Evolutionary conservation across 225 moss, liverwort and hornwort species (phyloP), one percentile per base, ranked within the genome.

Genomic region (Neckera pumila): DNA sequence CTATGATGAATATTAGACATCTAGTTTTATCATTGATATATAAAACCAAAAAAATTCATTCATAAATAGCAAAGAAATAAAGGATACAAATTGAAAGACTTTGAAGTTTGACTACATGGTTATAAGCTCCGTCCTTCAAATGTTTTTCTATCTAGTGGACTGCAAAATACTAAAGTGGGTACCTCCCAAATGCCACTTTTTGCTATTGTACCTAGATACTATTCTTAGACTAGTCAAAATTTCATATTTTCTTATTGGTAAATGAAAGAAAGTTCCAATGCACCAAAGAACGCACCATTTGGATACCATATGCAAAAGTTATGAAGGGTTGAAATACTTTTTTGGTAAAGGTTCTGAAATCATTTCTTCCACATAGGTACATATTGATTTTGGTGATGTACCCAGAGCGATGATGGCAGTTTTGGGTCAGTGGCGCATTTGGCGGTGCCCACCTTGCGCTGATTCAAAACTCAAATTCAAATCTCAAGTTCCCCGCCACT

Each of bases 211-310:
- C 4, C 2, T 21, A 21, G 0, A 34, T 76, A 31, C 5, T 21
- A 21, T 14, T 13, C 5, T 8, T 21, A 34, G 2, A 13, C 0
- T 51, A 0, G 0, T 12, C 5, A 51, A 33, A 33, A 20, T 49
- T 75, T 7, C 17, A 8, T 49, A 33, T 20, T 33, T 51, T 31
- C 13, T 51, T 34, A 0, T 34, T 51, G 76, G 1, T 5, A 12
- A 75, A 4, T 33, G 1, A 2, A 33, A 7, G 1, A 1, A 49
- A 11, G 11, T 75, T 49, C 0, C 4, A 20, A 47, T 0, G 1
- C 2, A 28, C 3, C 17, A 45, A 28, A 17, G 28, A 72, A 28
- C 3, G 0, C 0, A 0, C 17, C 12, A 47, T 74, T 74, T 31
- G 6, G 4, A 45, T 30, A 42, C 0, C 0, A 1, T 16, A 18